These are phyloP conservation scores for Cercospora berteroae DNA, from an alignment of 2,329 filamentous ascomycete genomes.

Conservation along the genomic window DNA sequence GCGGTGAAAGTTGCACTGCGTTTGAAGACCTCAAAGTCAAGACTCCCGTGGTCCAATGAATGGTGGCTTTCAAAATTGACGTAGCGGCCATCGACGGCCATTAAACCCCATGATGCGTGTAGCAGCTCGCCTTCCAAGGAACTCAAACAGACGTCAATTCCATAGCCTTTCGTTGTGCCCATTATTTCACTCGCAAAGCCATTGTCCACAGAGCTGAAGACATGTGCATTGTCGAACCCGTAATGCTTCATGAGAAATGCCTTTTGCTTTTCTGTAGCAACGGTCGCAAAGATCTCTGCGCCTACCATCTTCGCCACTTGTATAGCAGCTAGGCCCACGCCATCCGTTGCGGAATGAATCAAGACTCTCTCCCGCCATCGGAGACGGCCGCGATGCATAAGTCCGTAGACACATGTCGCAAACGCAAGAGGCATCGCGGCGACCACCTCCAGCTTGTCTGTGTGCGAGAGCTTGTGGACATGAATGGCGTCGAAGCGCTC, in stretches of 20 bases:
- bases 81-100: constrained; percentile 36
- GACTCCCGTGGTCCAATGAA: constrained; percentile 11
- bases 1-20: not conserved
- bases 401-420: not conserved
- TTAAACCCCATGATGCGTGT: constrained; percentile 17
- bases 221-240: not conserved
- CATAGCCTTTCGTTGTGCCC: not conserved
- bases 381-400: constrained; percentile 11
- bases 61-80: constrained; percentile 28
- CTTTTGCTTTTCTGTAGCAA: constrained; percentile 29
- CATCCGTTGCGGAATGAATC: constrained; percentile 32
- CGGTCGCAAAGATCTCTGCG: constrained; percentile 33
- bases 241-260: not conserved
- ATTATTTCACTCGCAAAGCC: not conserved
- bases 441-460: not conserved
- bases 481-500: not conserved
- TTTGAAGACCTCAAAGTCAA: constrained; percentile 7
- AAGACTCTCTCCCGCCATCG: constrained; percentile 34
- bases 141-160: constrained; percentile 20
- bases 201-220: not conserved
- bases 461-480: not conserved
- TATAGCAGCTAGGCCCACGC: constrained; percentile 32
- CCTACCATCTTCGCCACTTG: constrained; percentile 27
- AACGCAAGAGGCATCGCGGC: not conserved
- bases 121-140: constrained; percentile 19